Evolutionary conservation across 2,329 filamentous ascomycete species (phyloP).

Genomic region (Fusarium pseudocircinatum): DNA sequence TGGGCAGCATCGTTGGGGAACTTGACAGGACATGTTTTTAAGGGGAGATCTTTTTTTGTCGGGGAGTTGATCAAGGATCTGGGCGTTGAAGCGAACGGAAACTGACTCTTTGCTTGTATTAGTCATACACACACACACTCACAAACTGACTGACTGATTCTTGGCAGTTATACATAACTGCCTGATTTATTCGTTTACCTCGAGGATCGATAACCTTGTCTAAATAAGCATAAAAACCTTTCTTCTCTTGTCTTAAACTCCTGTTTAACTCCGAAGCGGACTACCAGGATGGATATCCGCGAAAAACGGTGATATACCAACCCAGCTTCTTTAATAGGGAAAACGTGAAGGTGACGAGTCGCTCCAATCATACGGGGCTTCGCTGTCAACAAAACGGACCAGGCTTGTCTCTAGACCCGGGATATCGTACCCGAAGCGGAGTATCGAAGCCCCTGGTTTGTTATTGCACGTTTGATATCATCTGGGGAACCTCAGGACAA

Average conservation of each 20-base stretch:
- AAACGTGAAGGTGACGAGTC: neutral
- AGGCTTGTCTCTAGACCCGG: neutral
- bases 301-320: slow-evolving; percentile 17
- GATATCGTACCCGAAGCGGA: slow-evolving; percentile 9
- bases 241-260: neutral
- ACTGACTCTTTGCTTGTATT: slow-evolving; percentile 3
- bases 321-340: slow-evolving; percentile 1
- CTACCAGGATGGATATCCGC: neutral
- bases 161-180: neutral
- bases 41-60: slow-evolving; percentile 11
- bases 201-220: slow-evolving; percentile 15
- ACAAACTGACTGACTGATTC: slow-evolving; percentile 10
- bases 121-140: neutral
- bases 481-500: slow-evolving; percentile 10
- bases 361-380: slow-evolving; percentile 10
- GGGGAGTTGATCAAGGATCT: slow-evolving; percentile 23
- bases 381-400: slow-evolving; percentile 1
- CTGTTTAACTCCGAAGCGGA: neutral
- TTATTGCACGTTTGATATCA: slow-evolving; percentile 26
- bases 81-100: slow-evolving; percentile 22
- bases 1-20: slow-evolving; percentile 4
- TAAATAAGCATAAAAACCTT: slow-evolving; percentile 28
- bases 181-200: slow-evolving; percentile 1
- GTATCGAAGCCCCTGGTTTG: slow-evolving; percentile 10
- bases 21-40: neutral